Evolutionary conservation across 1,139 yeast species (phyloP).

Genomic region (Pneumocystis wakefieldiae): DNA sequence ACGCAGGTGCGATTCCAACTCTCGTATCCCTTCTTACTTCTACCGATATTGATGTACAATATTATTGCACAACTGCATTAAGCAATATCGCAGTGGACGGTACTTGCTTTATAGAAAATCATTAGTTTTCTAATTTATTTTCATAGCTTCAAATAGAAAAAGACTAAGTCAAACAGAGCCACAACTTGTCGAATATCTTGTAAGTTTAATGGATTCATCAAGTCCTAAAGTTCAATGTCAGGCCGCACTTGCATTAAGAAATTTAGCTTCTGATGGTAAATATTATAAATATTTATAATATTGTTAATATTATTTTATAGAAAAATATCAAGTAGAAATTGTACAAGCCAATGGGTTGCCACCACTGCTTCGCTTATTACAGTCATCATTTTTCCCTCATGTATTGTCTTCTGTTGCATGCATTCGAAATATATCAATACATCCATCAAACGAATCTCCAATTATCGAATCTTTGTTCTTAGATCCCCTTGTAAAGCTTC

Average conservation of each 20-base stretch:
- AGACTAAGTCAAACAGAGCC: slow-evolving; percentile 87
- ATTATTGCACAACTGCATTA: slow-evolving; percentile 93
- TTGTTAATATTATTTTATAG: slow-evolving; percentile 14
- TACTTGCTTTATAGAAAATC: neutral
- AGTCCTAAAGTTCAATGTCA: slow-evolving; percentile 92
- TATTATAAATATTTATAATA: neutral
- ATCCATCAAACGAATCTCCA: slow-evolving; percentile 86
- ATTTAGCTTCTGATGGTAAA: slow-evolving; percentile 79
- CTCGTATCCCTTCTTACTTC: slow-evolving; percentile 76
- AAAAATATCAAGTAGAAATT: slow-evolving; percentile 76
- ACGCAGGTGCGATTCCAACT: slow-evolving; percentile 97
- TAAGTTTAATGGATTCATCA: slow-evolving; percentile 76
- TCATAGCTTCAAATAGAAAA: slow-evolving; percentile 57
- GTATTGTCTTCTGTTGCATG: slow-evolving; percentile 96
- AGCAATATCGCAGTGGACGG: slow-evolving; percentile 89
- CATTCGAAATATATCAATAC: slow-evolving; percentile 88
- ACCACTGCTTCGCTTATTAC: slow-evolving; percentile 71
- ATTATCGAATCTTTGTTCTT: slow-evolving; percentile 93
- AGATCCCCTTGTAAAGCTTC: slow-evolving; percentile 69
- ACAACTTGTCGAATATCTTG: slow-evolving; percentile 76
- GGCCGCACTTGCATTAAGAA: slow-evolving; percentile 89
- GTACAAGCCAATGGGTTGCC: slow-evolving; percentile 93
- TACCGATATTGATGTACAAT: slow-evolving; percentile 91
- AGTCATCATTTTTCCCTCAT: slow-evolving; percentile 80
- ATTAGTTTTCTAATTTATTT: neutral